Percentiles rank a stretch among this genome's conserved stretches.
Conservation (phyloP, 805 yeast genomes). For the Hanseniaspora pseudoguilliermondii region DNA sequence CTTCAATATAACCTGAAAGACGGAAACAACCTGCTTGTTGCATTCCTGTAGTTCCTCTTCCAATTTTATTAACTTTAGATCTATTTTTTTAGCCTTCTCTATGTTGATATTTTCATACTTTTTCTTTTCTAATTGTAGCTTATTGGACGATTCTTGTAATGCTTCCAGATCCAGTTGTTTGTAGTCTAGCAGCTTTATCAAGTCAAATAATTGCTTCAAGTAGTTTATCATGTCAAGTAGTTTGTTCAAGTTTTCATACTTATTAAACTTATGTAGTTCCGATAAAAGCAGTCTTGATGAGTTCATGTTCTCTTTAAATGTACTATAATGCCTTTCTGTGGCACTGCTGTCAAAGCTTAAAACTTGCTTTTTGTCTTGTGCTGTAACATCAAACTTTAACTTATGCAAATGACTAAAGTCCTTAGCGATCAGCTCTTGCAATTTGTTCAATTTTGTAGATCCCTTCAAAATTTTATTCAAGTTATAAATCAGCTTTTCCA, state of each 20-base stretch:
- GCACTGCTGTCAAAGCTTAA: background rate
- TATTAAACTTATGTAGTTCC: constrained; percentile 5
- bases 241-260: constrained; percentile 9
- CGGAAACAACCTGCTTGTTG: constrained; percentile 9
- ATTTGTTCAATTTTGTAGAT: constrained; percentile 3
- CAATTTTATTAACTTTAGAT: background rate
- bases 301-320: constrained; percentile 3
- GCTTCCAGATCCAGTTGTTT: constrained; percentile 11
- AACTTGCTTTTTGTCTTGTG: background rate
- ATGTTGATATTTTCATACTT: constrained; percentile 6
- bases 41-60: constrained; percentile 9
- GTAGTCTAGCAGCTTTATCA: constrained; percentile 10
- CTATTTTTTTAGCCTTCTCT: constrained; percentile 3
- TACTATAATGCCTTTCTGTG: background rate
- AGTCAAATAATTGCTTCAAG: constrained; percentile 10
- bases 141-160: constrained; percentile 5
- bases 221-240: constrained; percentile 5
- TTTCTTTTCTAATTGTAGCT: constrained; percentile 2
- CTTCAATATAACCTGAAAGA: constrained; percentile 4
- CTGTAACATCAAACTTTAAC: constrained; percentile 2
- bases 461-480: constrained; percentile 7
- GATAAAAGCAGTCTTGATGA: constrained; percentile 5
- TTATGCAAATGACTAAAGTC: constrained; percentile 8
- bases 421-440: constrained; percentile 5
- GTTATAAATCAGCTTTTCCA: constrained; percentile 11